Percentiles rank a stretch among this genome's conserved stretches.
These are phyloP conservation scores for Nyssa sinensis DNA, from an alignment of 148 eudicot genomes.

Conservation along the genomic window DNA sequence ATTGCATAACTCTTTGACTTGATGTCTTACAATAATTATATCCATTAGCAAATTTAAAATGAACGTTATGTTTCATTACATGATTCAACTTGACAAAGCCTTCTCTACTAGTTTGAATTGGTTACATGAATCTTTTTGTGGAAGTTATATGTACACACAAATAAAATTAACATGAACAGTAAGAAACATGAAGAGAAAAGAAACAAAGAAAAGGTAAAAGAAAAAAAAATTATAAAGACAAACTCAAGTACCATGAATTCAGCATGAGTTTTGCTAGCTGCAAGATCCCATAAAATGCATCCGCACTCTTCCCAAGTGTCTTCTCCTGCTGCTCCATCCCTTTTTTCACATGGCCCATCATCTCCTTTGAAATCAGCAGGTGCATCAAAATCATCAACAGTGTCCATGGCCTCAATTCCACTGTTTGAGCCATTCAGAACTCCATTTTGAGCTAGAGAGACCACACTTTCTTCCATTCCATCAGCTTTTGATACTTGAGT, in stretches of 20 bases:
- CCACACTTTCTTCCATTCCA: constrained; percentile 26
- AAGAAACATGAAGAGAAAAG: neutral
- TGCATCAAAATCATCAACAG: constrained; percentile 29
- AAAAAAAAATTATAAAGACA: too few relatives aligned
- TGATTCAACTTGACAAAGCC: constrained; percentile 1
- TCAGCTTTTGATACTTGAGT: constrained; percentile 25
- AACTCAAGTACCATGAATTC: constrained; percentile 60
- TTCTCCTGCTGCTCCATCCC: constrained; percentile 40
- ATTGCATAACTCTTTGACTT: neutral
- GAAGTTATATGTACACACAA: neutral
- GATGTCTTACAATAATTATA: neutral
- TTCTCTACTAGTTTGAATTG: neutral
- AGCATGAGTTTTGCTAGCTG: constrained; percentile 83
- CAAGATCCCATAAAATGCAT: constrained; percentile 94
- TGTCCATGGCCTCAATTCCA: constrained; percentile 45
- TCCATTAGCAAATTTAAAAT: neutral
- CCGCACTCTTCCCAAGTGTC: constrained; percentile 84
- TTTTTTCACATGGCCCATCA: constrained; percentile 24
- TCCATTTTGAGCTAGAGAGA: constrained; percentile 29
- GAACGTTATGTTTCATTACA: neutral
- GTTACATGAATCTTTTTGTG: neutral
- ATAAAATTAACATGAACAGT: neutral
- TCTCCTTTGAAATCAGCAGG: constrained; percentile 22
- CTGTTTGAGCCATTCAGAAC: constrained; percentile 17
- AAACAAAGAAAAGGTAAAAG: too few relatives aligned